These are phyloP conservation scores for Starmera dryadoides DNA, from an alignment of 805 yeast genomes.

Conservation along the genomic window DNA sequence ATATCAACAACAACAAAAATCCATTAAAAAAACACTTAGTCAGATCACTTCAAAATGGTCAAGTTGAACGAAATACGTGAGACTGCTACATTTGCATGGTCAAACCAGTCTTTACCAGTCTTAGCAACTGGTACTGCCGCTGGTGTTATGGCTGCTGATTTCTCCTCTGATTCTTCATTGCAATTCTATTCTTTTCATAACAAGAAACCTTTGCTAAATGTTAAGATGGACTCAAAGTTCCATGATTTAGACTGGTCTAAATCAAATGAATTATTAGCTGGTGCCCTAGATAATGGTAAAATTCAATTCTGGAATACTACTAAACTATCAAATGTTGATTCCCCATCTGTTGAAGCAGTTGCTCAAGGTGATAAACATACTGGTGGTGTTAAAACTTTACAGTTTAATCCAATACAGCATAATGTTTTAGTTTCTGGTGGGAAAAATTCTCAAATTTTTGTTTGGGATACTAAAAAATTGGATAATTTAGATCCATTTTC, in stretches of 20 bases:
- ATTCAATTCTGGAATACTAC: conserved; percentile 72
- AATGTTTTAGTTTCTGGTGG: conserved; percentile 84
- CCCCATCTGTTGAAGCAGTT: conserved; percentile 43
- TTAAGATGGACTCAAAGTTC: conserved; percentile 54
- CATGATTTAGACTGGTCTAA: conserved; percentile 81
- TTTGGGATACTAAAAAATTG: conserved; percentile 79
- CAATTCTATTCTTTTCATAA: conserved; percentile 65
- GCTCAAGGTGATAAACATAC: conserved; percentile 53
- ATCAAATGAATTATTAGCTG: conserved; percentile 63
- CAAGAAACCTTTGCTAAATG: conserved; percentile 33
- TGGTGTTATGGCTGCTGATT: conserved; percentile 87
- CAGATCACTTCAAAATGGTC: conserved; percentile 40
- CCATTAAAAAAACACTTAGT: neutral
- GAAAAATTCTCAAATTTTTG: conserved; percentile 75
- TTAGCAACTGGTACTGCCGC: conserved; percentile 93
- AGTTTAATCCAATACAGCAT: conserved; percentile 68
- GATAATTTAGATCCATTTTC: conserved; percentile 39
- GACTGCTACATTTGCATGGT: conserved; percentile 97
- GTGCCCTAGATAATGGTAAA: conserved; percentile 80
- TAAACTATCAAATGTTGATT: conserved; percentile 34
- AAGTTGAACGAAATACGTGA: conserved; percentile 76
- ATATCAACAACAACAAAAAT: neutral
- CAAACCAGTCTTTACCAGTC: conserved; percentile 63
- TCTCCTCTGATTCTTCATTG: conserved; percentile 69
- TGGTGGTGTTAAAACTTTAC: conserved; percentile 63